Percentiles rank a stretch among this genome's conserved stretches.
Evolutionary conservation across 129 eudicot genomes (phyloP).

Genomic region (Ambrosia trifida): DNA sequence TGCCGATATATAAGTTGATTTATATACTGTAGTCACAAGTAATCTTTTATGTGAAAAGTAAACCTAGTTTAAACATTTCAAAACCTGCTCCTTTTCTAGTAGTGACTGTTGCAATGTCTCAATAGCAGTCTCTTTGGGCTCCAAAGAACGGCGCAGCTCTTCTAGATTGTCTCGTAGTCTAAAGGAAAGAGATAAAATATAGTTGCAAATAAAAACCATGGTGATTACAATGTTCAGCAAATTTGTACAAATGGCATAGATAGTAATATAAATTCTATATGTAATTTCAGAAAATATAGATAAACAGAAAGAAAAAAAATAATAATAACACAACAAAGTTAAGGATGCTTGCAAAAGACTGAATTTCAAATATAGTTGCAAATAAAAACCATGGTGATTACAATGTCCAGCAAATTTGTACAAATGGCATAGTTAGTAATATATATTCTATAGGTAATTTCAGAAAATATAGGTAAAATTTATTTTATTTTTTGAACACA

Average conservation of each 20-base stretch:
- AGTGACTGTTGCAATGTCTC: conserved; percentile 83
- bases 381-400: too few relatives aligned
- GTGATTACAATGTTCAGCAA: too few relatives aligned
- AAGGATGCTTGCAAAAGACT: conserved; percentile 18
- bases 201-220: too few relatives aligned
- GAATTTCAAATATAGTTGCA: too few relatives aligned
- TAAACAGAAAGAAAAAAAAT: too few relatives aligned
- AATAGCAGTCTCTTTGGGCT: conserved; percentile 82
- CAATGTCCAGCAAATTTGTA: too few relatives aligned
- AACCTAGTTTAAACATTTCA: conserved; percentile 21
- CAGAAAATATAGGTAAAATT: background rate
- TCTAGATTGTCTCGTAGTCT: conserved; percentile 94
- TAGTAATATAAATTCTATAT: too few relatives aligned
- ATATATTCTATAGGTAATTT: conserved; percentile 7
- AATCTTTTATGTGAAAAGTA: conserved; percentile 5
- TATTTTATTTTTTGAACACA: conserved; percentile 1
- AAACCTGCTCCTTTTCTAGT: conserved; percentile 88
- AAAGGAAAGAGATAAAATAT: too few relatives aligned
- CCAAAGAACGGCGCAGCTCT: conserved; percentile 82
- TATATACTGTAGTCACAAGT: background rate
- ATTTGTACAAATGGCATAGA: too few relatives aligned
- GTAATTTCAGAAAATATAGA: too few relatives aligned
- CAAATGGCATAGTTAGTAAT: background rate
- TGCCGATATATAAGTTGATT: conserved; percentile 29
- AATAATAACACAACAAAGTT: background rate